These are phyloP conservation scores for Gnaphalium uliginosum DNA, from an alignment of 129 eudicot genomes.

Conservation along the genomic window DNA sequence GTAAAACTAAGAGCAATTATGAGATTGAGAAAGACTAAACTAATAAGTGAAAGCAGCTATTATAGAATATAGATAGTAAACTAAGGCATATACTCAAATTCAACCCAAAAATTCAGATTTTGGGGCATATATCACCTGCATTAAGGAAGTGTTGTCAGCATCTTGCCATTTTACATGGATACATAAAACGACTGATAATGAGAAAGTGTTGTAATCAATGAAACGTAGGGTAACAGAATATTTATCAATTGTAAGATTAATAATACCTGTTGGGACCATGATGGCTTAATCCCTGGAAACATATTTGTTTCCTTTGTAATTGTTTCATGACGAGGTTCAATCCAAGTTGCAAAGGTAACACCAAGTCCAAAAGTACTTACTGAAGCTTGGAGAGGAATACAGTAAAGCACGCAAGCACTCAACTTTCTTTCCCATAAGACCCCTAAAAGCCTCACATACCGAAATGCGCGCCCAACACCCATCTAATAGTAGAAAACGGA, in stretches of 20 bases:
- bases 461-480: too few relatives aligned
- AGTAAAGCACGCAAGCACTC: too few relatives aligned
- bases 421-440: too few relatives aligned
- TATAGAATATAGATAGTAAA: slow-evolving; percentile 7
- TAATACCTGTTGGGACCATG: slow-evolving; percentile 1
- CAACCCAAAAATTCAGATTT: slow-evolving; percentile 24
- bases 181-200: background rate
- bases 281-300: slow-evolving; percentile 1
- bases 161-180: background rate
- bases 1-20: slow-evolving; percentile 1
- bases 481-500: too few relatives aligned
- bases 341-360: too few relatives aligned
- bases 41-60: slow-evolving; percentile 11
- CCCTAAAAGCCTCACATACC: too few relatives aligned
- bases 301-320: background rate
- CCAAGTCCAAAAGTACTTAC: too few relatives aligned
- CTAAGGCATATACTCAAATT: slow-evolving; percentile 12
- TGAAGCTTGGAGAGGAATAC: too few relatives aligned
- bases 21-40: slow-evolving; percentile 10
- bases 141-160: slow-evolving; percentile 6
- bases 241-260: slow-evolving; percentile 1
- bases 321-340: too few relatives aligned
- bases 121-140: slow-evolving; percentile 19
- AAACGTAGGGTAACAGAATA: background rate
- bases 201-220: background rate